Evolutionary conservation across 2,329 filamentous ascomycete genomes (phyloP).

Genomic region (Exutisphaerella laricina): DNA sequence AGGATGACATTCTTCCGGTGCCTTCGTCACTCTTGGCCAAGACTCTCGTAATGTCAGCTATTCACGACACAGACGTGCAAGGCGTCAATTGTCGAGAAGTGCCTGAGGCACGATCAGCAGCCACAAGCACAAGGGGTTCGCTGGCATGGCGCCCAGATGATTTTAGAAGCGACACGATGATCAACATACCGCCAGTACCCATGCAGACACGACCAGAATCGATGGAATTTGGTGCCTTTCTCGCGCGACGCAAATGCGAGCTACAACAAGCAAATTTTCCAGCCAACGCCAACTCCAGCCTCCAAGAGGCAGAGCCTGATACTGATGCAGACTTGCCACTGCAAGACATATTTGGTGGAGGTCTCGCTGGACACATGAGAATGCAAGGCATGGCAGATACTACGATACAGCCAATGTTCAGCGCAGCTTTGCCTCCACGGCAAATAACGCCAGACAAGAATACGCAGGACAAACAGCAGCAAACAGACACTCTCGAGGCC

Average conservation of each 20-base stretch:
- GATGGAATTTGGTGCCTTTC: not conserved
- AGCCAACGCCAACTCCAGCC: too few relatives aligned
- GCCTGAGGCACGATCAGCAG: too few relatives aligned
- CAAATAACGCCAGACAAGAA: not conserved
- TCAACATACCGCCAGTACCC: too few relatives aligned
- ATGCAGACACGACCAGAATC: not conserved
- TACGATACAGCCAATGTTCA: not conserved
- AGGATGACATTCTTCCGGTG: too few relatives aligned
- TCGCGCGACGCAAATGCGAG: not conserved
- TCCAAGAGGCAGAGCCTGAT: not conserved
- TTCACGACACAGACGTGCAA: too few relatives aligned
- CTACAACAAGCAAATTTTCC: too few relatives aligned
- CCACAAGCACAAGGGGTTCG: too few relatives aligned
- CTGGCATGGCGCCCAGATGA: too few relatives aligned
- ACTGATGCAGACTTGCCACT: not conserved
- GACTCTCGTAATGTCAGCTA: not conserved
- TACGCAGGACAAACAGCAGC: not conserved
- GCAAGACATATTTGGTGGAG: not conserved
- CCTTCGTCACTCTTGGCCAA: too few relatives aligned
- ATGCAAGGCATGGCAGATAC: not conserved
- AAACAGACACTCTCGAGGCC: not conserved
- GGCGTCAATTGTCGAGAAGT: too few relatives aligned
- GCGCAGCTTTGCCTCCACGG: not conserved
- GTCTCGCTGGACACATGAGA: not conserved
- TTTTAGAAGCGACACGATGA: too few relatives aligned